Evolutionary conservation across 179 eudicot genomes (phyloP).

Genomic region (Sideroxylon spinosum): DNA sequence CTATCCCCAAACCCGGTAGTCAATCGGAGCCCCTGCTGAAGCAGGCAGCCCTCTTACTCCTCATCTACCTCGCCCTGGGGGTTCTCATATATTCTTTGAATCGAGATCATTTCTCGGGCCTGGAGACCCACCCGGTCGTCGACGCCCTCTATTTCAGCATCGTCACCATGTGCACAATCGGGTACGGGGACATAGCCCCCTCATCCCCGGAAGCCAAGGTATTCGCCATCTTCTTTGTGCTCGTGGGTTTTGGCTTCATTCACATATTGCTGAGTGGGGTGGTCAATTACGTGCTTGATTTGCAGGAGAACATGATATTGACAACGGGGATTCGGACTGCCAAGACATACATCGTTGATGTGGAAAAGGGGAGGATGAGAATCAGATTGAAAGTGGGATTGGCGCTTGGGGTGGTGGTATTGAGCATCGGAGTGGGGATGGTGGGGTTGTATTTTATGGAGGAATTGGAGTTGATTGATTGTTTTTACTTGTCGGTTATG

Average conservation of each 20-base stretch:
- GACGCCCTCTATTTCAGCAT: conserved; percentile 65
- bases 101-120: conserved; percentile 42
- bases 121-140: conserved; percentile 49
- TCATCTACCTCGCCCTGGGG: conserved; percentile 42
- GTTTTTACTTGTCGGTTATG: conserved; percentile 50
- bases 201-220: conserved; percentile 37
- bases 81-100: conserved; percentile 34
- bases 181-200: conserved; percentile 71
- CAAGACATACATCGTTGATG: conserved; percentile 34
- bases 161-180: conserved; percentile 75
- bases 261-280: conserved; percentile 51
- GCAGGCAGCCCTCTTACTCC: conserved; percentile 35
- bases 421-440: conserved; percentile 46
- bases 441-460: conserved; percentile 36
- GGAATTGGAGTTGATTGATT: conserved; percentile 41
- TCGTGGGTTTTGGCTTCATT: conserved; percentile 66
- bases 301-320: conserved; percentile 44
- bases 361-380: conserved; percentile 57
- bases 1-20: background rate
- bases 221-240: conserved; percentile 46
- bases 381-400: conserved; percentile 59
- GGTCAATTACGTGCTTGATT: conserved; percentile 52
- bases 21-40: conserved; percentile 17
- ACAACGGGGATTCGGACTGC: conserved; percentile 10
- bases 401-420: conserved; percentile 44